phyloP scores from a whole-genome alignment of 2,329 filamentous ascomycete genomes.

The Paracoccidioides lutzii region DNA sequence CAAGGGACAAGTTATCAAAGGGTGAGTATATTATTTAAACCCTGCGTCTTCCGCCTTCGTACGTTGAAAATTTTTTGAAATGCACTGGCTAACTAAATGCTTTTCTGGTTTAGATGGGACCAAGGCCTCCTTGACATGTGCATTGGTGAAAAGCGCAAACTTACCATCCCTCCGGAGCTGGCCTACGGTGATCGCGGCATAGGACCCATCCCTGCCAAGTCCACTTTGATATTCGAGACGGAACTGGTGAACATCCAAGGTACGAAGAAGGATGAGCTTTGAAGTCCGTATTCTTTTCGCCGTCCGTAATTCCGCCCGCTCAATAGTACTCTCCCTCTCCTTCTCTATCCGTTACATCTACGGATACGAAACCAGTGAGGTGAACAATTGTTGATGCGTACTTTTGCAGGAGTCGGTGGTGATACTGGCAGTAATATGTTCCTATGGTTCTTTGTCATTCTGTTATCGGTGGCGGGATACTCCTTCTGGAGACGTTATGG shows the following conservation, averaged over 20 bases:
- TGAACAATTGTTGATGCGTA: neutral
- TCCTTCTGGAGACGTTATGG: neutral
- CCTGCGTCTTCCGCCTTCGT: neutral
- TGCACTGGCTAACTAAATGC: neutral
- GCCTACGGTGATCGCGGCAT: conserved; percentile 66
- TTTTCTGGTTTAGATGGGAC: conserved; percentile 56
- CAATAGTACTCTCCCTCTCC: neutral
- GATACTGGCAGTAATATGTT: neutral
- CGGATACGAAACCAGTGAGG: too few relatives aligned
- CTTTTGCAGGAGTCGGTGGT: neutral
- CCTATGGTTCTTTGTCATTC: neutral
- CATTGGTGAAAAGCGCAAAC: conserved; percentile 77
- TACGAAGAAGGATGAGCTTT: conserved; percentile 41
- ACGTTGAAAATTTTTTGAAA: neutral
- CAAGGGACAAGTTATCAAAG: conserved; percentile 72
- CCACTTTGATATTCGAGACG: conserved; percentile 83
- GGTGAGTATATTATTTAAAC: conserved; percentile 39
- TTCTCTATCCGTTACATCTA: too few relatives aligned
- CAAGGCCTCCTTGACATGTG: conserved; percentile 86
- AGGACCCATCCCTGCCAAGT: conserved; percentile 71
- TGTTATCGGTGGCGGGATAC: neutral
- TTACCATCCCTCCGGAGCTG: conserved; percentile 78
- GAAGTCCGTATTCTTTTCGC: conserved; percentile 8
- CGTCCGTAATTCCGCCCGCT: neutral
- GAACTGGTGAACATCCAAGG: conserved; percentile 76